Conservation (phyloP, 257 asterid species). For the Handroanthus guayacan region DNA sequence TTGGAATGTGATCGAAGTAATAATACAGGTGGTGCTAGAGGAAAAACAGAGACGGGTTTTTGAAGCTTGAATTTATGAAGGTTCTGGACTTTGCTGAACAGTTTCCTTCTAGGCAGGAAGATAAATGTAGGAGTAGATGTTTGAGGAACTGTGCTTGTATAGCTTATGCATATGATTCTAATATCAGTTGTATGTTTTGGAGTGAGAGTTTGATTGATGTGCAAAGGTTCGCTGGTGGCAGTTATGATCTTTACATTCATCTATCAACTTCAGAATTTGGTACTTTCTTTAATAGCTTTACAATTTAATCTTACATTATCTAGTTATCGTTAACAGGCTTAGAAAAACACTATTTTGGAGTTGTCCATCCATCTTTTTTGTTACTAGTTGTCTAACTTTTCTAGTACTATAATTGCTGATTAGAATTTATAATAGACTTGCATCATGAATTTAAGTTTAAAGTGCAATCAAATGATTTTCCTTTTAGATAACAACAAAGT, state of each 20-base stretch:
- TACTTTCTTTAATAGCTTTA: slow-evolving; percentile 26
- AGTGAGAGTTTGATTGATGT: slow-evolving; percentile 45
- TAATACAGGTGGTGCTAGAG: slow-evolving; percentile 34
- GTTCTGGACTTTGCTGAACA: slow-evolving; percentile 48
- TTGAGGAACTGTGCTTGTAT: slow-evolving; percentile 56
- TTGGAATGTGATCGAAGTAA: slow-evolving; percentile 36
- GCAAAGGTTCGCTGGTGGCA: slow-evolving; percentile 48
- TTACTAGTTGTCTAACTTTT: neutral
- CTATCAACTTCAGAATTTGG: slow-evolving; percentile 57
- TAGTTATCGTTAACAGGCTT: neutral
- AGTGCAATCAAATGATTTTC: neutral
- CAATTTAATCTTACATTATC: neutral
- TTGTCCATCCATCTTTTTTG: too few species aligned
- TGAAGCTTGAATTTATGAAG: slow-evolving; percentile 39
- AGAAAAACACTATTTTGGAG: too few species aligned
- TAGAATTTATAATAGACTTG: neutral
- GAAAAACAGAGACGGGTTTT: slow-evolving; percentile 15
- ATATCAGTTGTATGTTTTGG: slow-evolving; percentile 69
- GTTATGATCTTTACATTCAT: slow-evolving; percentile 58
- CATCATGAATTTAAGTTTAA: neutral
- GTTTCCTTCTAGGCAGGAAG: slow-evolving; percentile 21
- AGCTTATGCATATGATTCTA: slow-evolving; percentile 50
- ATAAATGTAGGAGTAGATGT: slow-evolving; percentile 50
- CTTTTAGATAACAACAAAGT: slow-evolving; percentile 44
- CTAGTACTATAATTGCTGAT: too few species aligned